These are phyloP conservation scores for Amorphotheca resinae DNA, from an alignment of 495 filamentous ascomycete species.

Conservation along the genomic window DNA sequence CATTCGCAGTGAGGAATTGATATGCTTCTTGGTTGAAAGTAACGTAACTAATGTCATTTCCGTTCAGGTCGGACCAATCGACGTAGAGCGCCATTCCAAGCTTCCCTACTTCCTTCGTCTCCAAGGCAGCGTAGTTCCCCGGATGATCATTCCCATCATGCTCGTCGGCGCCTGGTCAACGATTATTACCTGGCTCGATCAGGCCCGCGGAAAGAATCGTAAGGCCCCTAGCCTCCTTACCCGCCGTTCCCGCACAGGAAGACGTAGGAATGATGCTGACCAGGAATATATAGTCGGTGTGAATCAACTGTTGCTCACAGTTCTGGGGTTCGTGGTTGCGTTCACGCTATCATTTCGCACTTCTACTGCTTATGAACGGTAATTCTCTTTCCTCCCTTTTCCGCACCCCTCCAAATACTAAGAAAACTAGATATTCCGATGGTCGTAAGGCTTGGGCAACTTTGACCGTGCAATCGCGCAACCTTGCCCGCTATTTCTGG, in stretches of 20 bases:
- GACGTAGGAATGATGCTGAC: no score
- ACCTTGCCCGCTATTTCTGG: conserved; percentile 70
- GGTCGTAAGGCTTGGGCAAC: conserved; percentile 68
- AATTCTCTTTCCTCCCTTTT: conserved; percentile 12
- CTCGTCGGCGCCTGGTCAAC: conserved; percentile 59
- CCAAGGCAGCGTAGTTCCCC: conserved; percentile 69
- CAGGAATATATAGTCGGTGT: no score
- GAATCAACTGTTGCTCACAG: conserved; percentile 60
- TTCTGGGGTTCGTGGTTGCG: conserved; percentile 84
- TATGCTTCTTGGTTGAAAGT: not conserved
- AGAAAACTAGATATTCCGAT: conserved; percentile 40
- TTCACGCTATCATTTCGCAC: conserved; percentile 72
- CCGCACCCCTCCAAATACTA: conserved; percentile 14
- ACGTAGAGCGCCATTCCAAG: conserved; percentile 67
- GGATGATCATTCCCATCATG: conserved; percentile 63
- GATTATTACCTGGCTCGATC: conserved; percentile 48
- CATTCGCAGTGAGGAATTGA: not conserved
- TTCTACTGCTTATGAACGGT: conserved; percentile 73
- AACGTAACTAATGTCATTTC: conserved; percentile 2
- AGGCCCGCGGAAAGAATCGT: no score
- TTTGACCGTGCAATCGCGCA: conserved; percentile 57
- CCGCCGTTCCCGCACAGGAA: no score
- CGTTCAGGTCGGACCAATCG: conserved; percentile 46
- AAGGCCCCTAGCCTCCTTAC: no score
- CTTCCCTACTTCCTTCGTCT: conserved; percentile 69